These are phyloP conservation scores for Seiridium cupressi DNA, from an alignment of 2,329 filamentous ascomycete species.

Conservation along the genomic window DNA sequence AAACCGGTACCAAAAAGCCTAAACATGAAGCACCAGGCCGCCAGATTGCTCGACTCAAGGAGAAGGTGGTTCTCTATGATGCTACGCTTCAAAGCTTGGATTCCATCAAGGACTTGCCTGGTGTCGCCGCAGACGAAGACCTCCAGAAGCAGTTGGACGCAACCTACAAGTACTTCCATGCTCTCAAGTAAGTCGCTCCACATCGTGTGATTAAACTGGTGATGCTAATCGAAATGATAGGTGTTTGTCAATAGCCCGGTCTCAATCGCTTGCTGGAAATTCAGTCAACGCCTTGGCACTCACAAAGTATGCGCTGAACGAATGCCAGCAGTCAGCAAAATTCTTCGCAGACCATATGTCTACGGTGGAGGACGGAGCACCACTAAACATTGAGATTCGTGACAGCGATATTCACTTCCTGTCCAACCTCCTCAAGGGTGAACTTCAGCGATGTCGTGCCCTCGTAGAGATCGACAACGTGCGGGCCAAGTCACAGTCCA, in stretches of 20 bases:
- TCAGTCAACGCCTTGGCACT: slow-evolving; percentile 82
- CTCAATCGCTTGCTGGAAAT: slow-evolving; percentile 72
- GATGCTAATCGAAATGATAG: slow-evolving; percentile 37
- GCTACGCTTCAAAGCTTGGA: slow-evolving; percentile 88
- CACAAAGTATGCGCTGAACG: slow-evolving; percentile 67
- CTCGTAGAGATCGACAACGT: slow-evolving; percentile 79
- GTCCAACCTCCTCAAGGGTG: slow-evolving; percentile 60
- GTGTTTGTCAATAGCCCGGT: slow-evolving; percentile 80
- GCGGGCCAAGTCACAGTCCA: slow-evolving; percentile 41
- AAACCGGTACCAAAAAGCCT: slow-evolving; percentile 40
- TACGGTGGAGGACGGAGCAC: slow-evolving; percentile 34
- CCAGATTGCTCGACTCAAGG: slow-evolving; percentile 77
- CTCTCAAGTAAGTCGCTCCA: slow-evolving; percentile 66
- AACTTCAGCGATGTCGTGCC: slow-evolving; percentile 79
- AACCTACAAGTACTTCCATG: slow-evolving; percentile 80
- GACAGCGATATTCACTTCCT: slow-evolving; percentile 57
- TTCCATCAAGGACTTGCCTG: slow-evolving; percentile 83
- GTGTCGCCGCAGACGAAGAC: slow-evolving; percentile 78
- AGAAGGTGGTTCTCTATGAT: slow-evolving; percentile 87
- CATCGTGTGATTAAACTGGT: background rate
- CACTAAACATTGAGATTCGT: slow-evolving; percentile 69
- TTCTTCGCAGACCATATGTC: slow-evolving; percentile 40
- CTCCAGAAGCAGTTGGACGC: slow-evolving; percentile 78
- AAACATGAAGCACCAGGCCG: slow-evolving; percentile 63
- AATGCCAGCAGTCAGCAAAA: slow-evolving; percentile 52